Conservation (phyloP, 164 flowering plant genomes). For the Annona squamosa region DNA sequence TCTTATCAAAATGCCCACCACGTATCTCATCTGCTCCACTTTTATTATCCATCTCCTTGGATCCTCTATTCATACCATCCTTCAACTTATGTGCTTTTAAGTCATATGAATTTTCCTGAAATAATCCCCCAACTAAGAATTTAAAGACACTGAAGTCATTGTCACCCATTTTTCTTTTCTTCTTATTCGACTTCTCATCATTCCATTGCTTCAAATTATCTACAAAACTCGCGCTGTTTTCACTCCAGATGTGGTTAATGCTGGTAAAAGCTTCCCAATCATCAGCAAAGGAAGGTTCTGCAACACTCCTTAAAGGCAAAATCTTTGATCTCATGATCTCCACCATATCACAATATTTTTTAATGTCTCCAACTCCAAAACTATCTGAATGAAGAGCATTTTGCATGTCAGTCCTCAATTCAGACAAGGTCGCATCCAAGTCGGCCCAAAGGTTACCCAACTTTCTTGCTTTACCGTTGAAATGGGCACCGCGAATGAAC, state of each 20-base stretch:
- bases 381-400: slow-evolving; percentile 30
- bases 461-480: slow-evolving; percentile 23
- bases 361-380: slow-evolving; percentile 37
- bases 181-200: slow-evolving; percentile 28
- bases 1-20: slow-evolving; percentile 10
- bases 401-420: slow-evolving; percentile 34
- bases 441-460: slow-evolving; percentile 32
- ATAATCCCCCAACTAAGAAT: slow-evolving; percentile 39
- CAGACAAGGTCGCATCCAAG: slow-evolving; percentile 33
- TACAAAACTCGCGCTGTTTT: slow-evolving; percentile 1
- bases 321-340: slow-evolving; percentile 31
- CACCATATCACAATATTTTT: slow-evolving; percentile 26
- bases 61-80: slow-evolving; percentile 22
- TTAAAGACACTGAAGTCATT: slow-evolving; percentile 30
- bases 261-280: background rate
- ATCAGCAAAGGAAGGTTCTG: slow-evolving; percentile 26
- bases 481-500: slow-evolving; percentile 37
- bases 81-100: slow-evolving; percentile 31
- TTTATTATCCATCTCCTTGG: slow-evolving; percentile 16
- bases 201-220: slow-evolving; percentile 10
- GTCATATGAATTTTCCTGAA: slow-evolving; percentile 30
- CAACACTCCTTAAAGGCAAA: slow-evolving; percentile 24
- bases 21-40: slow-evolving; percentile 2
- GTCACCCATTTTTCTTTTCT: slow-evolving; percentile 34
- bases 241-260: background rate